Evolutionary conservation across 352 stramenopile species (phyloP), one percentile per base, ranked within the genome.

Genomic region (Pythium utonaiense): DNA sequence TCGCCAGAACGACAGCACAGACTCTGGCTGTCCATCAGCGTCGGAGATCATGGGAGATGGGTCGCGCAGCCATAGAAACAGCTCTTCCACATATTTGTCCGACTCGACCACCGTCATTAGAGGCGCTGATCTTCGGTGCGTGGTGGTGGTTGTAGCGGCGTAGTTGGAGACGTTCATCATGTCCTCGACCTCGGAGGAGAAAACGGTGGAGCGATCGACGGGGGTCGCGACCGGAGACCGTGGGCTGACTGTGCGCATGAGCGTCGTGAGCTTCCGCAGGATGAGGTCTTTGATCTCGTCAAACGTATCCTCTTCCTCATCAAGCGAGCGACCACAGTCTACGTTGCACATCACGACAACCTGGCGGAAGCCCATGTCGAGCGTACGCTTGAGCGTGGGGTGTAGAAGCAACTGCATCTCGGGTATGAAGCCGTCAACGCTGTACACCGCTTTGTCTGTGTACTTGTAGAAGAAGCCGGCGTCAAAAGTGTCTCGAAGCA

Each of bases 381-480:
- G 19, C 36, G 7, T 55, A 24, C 44, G 44, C 28, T 63, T 63
- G 24, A 44, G 40, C 17, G 24, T 44, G 1, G 48, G 57, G 38
- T 63, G 57, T 10, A 63, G 36, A 16, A 51, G 27, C 34, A 63
- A 27, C n/a, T 42, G 36, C 57, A 63, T 57, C 57, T 63, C 57
- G 17, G 6, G 40, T 14, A 47, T 16, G 13, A 53, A 45, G 5
- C 21, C 17, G 24, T 28, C 19, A 25, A 12, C 44, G 38, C 34
- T 33, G 22, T 38, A 33, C 21, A 17, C n/a, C 1, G 22, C 44
- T 17, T 44, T 25, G 12, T 49, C 55, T 5, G 55, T 55, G 55
- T 62, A 49, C 27, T 36, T 34, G 30, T 21, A 22, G 22, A 62
- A 62, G 21, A 55, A 49, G 3, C 3, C 19, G 1, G n/a, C 31